Conservation (phyloP, 495 filamentous ascomycete species). For the Xylaria longipes region DNA sequence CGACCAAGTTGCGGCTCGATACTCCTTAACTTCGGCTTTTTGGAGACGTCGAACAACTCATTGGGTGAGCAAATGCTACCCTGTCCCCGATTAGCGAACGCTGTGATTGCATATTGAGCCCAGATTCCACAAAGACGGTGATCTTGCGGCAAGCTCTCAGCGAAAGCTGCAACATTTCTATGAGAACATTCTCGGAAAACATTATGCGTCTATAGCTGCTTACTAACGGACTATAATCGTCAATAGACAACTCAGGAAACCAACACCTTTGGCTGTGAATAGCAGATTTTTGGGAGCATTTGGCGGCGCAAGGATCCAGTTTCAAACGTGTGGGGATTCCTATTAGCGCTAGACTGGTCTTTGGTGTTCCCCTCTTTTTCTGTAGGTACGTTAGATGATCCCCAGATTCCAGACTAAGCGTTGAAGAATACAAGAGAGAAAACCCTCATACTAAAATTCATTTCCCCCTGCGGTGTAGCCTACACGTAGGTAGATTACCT, state of each 20-base stretch:
- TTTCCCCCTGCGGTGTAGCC: neutral
- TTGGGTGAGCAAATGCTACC: neutral
- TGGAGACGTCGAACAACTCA: neutral
- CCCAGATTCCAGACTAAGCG: neutral
- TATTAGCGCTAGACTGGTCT: too few relatives aligned
- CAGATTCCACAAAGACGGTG: neutral
- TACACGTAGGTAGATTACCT: neutral
- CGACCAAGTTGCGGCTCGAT: neutral
- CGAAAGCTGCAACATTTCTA: neutral
- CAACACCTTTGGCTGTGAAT: neutral
- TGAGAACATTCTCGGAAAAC: neutral
- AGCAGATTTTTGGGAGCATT: neutral
- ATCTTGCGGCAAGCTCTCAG: neutral
- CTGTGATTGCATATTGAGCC: neutral
- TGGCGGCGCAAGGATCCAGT: neutral
- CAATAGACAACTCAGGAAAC: neutral
- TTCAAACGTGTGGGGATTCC: constrained; percentile 11
- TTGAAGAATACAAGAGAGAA: neutral
- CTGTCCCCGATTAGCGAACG: neutral
- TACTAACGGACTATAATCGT: neutral
- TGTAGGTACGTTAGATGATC: neutral
- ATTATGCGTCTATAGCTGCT: neutral
- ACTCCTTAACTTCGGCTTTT: neutral
- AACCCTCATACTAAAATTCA: neutral
- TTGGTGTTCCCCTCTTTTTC: too few relatives aligned